A percentile compares a stretch with the other conserved stretches of the same genome.
Evolutionary conservation across 140 eudicot genomes (phyloP).

Genomic region (Cichorium intybus): DNA sequence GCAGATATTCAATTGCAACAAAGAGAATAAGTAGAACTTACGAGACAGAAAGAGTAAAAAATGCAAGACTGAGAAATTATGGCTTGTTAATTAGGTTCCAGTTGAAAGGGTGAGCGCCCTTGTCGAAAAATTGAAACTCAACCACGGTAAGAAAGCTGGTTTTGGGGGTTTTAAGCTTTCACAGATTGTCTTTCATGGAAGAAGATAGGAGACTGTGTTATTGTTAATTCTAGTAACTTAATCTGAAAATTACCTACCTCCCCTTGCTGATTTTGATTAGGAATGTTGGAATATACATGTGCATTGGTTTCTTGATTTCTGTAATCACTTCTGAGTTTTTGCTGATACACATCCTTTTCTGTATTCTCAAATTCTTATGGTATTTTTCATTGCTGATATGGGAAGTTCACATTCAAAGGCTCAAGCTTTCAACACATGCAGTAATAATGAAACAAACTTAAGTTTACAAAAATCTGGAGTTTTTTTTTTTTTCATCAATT

Average conservation of each 20-base stretch:
- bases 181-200: neutral
- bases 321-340: neutral
- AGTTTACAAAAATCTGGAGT: no score
- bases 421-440: neutral
- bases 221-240: neutral
- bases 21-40: neutral
- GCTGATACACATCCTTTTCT: neutral
- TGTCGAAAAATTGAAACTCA: neutral
- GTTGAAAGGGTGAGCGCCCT: neutral
- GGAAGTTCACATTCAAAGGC: neutral
- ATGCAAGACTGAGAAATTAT: neutral
- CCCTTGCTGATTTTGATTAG: neutral
- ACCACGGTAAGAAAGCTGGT: slow-evolving; percentile 6
- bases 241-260: slow-evolving; percentile 1
- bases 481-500: no score
- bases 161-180: slow-evolving; percentile 11
- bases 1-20: slow-evolving; percentile 4
- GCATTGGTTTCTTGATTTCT: neutral
- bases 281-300: neutral
- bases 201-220: neutral
- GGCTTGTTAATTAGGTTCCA: neutral
- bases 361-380: neutral
- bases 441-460: neutral
- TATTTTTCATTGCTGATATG: neutral
- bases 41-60: neutral